A percentile compares a stretch with the other conserved stretches of the same genome.
Evolutionary conservation across 192 early-diverging fungal species (phyloP).

Genomic region (Backusella morwellensis): DNA sequence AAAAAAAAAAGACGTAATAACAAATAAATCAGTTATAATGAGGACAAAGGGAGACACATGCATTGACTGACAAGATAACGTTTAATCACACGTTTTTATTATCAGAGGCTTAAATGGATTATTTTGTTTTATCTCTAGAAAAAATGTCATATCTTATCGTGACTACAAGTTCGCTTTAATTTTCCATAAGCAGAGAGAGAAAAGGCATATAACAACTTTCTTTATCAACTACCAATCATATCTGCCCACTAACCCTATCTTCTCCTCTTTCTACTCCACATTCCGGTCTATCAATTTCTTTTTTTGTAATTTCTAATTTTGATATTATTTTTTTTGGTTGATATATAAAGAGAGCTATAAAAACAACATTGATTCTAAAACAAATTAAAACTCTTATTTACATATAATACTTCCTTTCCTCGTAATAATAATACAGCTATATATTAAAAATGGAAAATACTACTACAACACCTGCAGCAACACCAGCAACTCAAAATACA

Average conservation of each 20-base stretch:
- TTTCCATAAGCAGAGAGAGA: neutral
- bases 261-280: neutral
- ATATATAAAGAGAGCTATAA: neutral
- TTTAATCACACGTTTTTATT: slow-evolving; percentile 7
- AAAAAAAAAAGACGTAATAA: neutral
- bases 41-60: neutral
- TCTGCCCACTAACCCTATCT: neutral
- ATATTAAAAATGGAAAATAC: neutral
- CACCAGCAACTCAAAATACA: neutral
- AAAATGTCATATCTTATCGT: slow-evolving; percentile 7
- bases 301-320: neutral
- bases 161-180: neutral
- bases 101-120: neutral
- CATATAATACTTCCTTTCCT: neutral
- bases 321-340: neutral
- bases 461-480: neutral
- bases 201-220: neutral
- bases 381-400: neutral
- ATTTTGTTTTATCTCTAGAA: neutral
- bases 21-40: neutral
- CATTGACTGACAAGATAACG: slow-evolving; percentile 8
- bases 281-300: neutral
- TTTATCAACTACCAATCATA: slow-evolving; percentile 4
- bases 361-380: neutral
- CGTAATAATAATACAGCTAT: too few relatives aligned